Conservation (phyloP, 2,329 filamentous ascomycete species). For the Xylaria sp. region DNA sequence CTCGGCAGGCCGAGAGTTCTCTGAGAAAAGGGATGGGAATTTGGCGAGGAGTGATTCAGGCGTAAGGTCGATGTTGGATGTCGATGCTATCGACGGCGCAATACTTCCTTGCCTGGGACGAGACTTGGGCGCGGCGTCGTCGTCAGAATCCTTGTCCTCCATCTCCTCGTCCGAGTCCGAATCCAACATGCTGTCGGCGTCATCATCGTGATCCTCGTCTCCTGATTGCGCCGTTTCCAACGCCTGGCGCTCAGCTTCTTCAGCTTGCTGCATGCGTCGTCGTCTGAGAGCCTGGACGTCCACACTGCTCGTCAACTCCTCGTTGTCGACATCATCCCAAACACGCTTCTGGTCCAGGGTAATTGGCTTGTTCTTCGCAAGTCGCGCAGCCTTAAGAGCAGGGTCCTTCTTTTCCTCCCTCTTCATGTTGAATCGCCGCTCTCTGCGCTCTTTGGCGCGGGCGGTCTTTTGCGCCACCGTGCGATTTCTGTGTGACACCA, state of each 20-base stretch:
- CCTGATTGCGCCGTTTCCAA: slow-evolving; percentile 32
- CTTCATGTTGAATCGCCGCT: slow-evolving; percentile 70
- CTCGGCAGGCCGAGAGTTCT: slow-evolving; percentile 47
- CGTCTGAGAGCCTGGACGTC: slow-evolving; percentile 54
- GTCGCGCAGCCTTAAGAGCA: slow-evolving; percentile 63
- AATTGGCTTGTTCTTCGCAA: slow-evolving; percentile 70
- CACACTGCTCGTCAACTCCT: slow-evolving; percentile 50
- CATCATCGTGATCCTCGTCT: slow-evolving; percentile 41
- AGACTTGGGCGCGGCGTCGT: slow-evolving; percentile 37
- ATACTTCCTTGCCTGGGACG: slow-evolving; percentile 44
- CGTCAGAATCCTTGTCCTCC: slow-evolving; percentile 41
- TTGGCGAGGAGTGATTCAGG: slow-evolving; percentile 55
- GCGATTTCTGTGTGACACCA: slow-evolving; percentile 20
- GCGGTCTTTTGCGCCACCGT: slow-evolving; percentile 69
- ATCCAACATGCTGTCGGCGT: slow-evolving; percentile 74
- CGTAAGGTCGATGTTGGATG: slow-evolving; percentile 55
- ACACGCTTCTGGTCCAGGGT: slow-evolving; percentile 84
- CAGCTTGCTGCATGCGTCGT: slow-evolving; percentile 46
- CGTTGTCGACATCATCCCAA: slow-evolving; percentile 73
- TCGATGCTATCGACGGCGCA: slow-evolving; percentile 56
- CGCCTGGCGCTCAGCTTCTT: slow-evolving; percentile 39
- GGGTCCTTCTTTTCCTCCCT: slow-evolving; percentile 84
- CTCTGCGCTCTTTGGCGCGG: slow-evolving; percentile 67
- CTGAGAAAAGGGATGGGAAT: slow-evolving; percentile 58
- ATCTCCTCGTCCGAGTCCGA: slow-evolving; percentile 47